Evolutionary conservation across 352 stramenopile species (phyloP), one percentile per base, ranked within the genome.

Genomic region (Phytophthora fragariae): DNA sequence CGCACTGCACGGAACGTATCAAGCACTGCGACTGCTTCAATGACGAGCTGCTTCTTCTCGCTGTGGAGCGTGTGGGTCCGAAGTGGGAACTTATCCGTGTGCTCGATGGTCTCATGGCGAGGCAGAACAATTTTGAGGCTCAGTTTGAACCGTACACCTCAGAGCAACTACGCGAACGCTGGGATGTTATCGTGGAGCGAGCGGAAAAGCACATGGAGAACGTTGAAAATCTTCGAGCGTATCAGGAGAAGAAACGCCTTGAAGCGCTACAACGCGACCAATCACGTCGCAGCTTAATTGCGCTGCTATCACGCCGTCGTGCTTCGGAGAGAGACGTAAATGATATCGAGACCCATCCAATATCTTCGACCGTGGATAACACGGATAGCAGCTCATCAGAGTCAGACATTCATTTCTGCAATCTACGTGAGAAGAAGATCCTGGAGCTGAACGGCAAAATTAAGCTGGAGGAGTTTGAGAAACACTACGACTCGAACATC

Each of bases 11-110:
- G 1, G 85, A 92, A 66, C 80, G 85, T 0, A 78, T 92, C 17
- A 76, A 81, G 10, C 79, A 89, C 31, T 93, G 85, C 62, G 85
- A 93, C 61, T 93, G 85, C 62, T 91, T 91, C 52, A 91, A 91
- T 37, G 85, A 92, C 57, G 85, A 91, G 58, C 54, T 92, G 11
- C 65, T 92, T 33, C 75, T 91, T 33, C 65, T 91, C n/a, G 76
- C 75, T 1, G 80, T 93, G 27, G 72, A 89, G 52, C 79, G 76
- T 15, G 75, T 91, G 2, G 82, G 84, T 1, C 72, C 85, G 21
- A 92, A 92, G 68, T 92, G 83, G 83, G 79, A 86, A 29, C 70
- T 92, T n/a, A 92, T 92, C 56, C 57, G 73, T 17, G 47, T 90
- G 27, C 76, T 92, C 2, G 84, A 91, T 65, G 50, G 41, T 4